Conservation (phyloP, 495 filamentous ascomycete species). For the Penicillium cosmopolitanum region DNA sequence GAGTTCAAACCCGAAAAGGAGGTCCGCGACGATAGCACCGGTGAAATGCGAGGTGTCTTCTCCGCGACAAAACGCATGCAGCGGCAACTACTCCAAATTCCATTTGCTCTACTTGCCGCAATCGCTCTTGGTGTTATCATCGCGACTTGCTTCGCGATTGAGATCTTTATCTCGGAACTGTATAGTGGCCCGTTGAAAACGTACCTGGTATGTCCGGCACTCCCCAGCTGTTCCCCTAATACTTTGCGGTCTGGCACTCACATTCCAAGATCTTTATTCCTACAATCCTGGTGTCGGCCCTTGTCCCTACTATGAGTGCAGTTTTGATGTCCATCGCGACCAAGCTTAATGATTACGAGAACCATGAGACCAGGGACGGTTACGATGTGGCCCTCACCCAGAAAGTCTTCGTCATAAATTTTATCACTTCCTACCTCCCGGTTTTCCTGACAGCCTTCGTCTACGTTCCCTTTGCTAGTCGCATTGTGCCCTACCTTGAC, state of each 20-base stretch:
- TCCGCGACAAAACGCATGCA: conserved; percentile 75
- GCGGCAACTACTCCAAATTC: conserved; percentile 82
- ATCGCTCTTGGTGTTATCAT: conserved; percentile 78
- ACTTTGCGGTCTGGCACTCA: conserved; percentile 32
- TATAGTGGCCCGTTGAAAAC: conserved; percentile 89
- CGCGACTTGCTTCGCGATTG: conserved; percentile 86
- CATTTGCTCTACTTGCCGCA: conserved; percentile 78
- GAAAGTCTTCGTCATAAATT: conserved; percentile 95
- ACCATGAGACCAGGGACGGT: conserved; percentile 82
- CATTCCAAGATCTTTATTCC: conserved; percentile 76
- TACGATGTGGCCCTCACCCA: conserved; percentile 82
- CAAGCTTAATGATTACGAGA: conserved; percentile 82
- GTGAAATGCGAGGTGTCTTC: conserved; percentile 79
- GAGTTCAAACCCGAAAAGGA: conserved; percentile 80
- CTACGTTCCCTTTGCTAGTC: conserved; percentile 89
- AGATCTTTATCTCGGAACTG: conserved; percentile 93
- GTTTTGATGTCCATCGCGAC: conserved; percentile 79
- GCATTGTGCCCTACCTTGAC: conserved; percentile 88
- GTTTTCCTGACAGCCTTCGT: conserved; percentile 94
- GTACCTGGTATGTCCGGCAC: conserved; percentile 65
- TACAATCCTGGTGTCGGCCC: conserved; percentile 78
- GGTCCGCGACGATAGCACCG: conserved; percentile 78
- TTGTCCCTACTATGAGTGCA: conserved; percentile 77
- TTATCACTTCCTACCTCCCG: conserved; percentile 93
- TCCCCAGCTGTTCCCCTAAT: neutral